These are phyloP conservation scores for Saccharomyces hybrid DNA, from an alignment of 1,139 yeast species.

Conservation along the genomic window DNA sequence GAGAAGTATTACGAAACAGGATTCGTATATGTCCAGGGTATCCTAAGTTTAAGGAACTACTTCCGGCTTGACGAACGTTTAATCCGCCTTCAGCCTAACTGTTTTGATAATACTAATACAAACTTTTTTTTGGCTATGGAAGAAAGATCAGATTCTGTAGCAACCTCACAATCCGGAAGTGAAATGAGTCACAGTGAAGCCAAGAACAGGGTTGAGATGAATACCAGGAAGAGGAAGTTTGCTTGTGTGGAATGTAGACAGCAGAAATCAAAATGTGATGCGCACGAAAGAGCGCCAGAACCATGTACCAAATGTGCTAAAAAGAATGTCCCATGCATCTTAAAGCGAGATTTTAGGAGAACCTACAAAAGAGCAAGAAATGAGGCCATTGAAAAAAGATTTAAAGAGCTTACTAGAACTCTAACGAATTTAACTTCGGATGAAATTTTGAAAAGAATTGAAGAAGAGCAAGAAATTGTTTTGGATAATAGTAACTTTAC, in stretches of 20 bases:
- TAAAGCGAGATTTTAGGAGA: conserved; percentile 76
- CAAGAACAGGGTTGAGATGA: background rate
- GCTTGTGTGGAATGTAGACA: conserved; percentile 97
- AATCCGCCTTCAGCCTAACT: background rate
- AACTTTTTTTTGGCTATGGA: background rate
- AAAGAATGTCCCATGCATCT: conserved; percentile 58
- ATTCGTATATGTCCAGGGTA: background rate
- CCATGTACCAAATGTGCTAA: conserved; percentile 78
- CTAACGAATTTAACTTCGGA: conserved; percentile 46
- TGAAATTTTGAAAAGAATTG: conserved; percentile 34
- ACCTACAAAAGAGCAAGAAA: conserved; percentile 82
- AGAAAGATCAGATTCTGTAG: background rate
- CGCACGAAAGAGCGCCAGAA: conserved; percentile 64
- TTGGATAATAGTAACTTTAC: conserved; percentile 28
- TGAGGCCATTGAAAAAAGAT: conserved; percentile 77
- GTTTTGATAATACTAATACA: background rate
- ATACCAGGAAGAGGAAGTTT: conserved; percentile 42
- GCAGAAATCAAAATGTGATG: conserved; percentile 87
- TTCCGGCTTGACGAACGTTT: background rate
- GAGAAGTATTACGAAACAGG: background rate
- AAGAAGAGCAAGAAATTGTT: conserved; percentile 21
- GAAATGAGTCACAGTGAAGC: background rate
- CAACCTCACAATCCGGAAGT: background rate
- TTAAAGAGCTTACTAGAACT: conserved; percentile 54
- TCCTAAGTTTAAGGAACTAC: background rate